Evolutionary conservation across 176 grass and related monocot species (phyloP).

Genomic region (Carex kokanica): DNA sequence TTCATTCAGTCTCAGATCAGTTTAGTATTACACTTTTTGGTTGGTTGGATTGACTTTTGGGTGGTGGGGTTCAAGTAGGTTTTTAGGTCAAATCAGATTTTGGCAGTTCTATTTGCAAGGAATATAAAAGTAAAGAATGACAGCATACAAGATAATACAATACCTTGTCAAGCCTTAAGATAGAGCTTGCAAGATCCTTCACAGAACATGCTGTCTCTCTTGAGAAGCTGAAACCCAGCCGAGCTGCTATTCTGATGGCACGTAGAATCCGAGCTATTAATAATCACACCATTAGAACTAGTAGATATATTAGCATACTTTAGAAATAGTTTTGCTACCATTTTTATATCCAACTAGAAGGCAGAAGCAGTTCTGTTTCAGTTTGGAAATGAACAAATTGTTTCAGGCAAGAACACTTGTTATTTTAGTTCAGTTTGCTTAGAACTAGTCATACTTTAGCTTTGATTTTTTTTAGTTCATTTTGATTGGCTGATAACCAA

Average conservation of each 20-base stretch:
- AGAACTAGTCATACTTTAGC: no score
- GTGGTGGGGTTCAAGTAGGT: not conserved
- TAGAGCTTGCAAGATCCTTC: slow-evolving; percentile 64
- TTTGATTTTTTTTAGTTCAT: no score
- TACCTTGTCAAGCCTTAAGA: slow-evolving; percentile 86
- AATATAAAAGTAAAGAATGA: not conserved
- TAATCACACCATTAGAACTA: slow-evolving; percentile 4
- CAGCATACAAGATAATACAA: slow-evolving; percentile 20
- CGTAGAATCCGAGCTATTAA: slow-evolving; percentile 95
- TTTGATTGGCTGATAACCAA: no score
- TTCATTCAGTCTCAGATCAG: not conserved
- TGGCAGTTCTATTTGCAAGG: not conserved
- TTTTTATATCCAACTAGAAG: not conserved
- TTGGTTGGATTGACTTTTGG: not conserved
- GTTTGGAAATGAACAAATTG: no score
- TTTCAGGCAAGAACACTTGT: no score
- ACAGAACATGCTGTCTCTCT: slow-evolving; percentile 95
- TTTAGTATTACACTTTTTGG: not conserved
- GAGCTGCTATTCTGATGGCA: slow-evolving; percentile 99
- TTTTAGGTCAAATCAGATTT: not conserved
- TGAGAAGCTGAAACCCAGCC: slow-evolving; percentile 87
- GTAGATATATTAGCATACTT: slow-evolving; percentile 22
- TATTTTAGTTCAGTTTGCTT: no score
- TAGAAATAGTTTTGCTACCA: slow-evolving; percentile 31
- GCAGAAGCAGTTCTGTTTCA: no score